Base-by-base conservation (phyloP, 75 land plant genomes). In the Chamaecyparis obtusa region DNA sequence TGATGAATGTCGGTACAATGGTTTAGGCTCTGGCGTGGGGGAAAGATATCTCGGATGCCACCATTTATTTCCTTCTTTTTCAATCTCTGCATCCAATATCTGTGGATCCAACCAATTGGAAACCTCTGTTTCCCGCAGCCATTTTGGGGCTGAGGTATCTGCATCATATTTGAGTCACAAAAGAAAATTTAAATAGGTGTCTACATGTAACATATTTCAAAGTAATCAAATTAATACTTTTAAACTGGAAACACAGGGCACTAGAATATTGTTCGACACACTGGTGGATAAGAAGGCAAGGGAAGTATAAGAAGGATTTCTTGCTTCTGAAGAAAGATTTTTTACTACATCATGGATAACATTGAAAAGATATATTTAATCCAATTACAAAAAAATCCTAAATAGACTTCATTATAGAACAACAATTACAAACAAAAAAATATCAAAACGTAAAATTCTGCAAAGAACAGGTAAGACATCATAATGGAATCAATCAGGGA, bases 1-100 rank as follows among this genome's bases (percentile, higher is more conserved):
- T 39, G 96, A 91, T 44, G 96, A 90, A 75, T 92, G 89, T 88
- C 95, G 88, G 84, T 92, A 85, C 78, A 93, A 36, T 60, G 86
- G 86, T 74, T 91, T 88, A 4, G 91, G 86, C 37, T 92, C 93
- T 46, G 88, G n/a, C 21, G 86, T 44, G n/a, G 97, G 87, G 71
- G 90, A 85, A 72, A 86, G 85, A 51, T 92, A 93, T 14, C 93
- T 93, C 84, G 93, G 95, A 37, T 94, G 92, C 89, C 91, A 93
- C 93, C 95, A 96, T 86, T 91, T 91, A 85, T 91, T 95, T 15
- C 90, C 92, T 67, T 94, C 94, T 67, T 89, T 85, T 46, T 86
- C 83, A 87, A 85, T 81, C 76, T 94, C 93, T 80, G 87, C 80
- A 83, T 93, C 94, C 86, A 90, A 67, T 83, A 91, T 88, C 71